Base-by-base conservation (phyloP, 2,329 filamentous ascomycete species). In the Coniochaeta ligniaria region DNA sequence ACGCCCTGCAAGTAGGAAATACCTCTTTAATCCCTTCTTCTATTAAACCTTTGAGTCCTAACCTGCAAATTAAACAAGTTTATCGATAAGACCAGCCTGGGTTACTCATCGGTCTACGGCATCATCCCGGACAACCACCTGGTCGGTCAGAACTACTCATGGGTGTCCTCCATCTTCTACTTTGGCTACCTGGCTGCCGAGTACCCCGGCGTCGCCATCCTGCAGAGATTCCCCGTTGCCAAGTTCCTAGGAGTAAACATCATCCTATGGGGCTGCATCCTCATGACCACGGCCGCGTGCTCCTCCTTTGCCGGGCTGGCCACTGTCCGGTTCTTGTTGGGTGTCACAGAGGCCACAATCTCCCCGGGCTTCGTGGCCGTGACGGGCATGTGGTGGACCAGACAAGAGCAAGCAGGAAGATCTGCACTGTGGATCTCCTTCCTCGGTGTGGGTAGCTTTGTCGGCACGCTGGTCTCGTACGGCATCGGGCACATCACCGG, bases 401-500 rank as follows among this genome's bases (percentile, higher is more conserved):
- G 86, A 36, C 82, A 87, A 60, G 87, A 91, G 66, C 88, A 91
- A 68, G 82, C 86, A 71, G 66, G 71, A 31, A 69, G 74, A 1
- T 72, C 74, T 5, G 72, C 73, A 47, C 68, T 69, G 60, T 75
- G 73, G 69, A 0, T 72, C 80, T 0, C 82, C 84, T 6, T 85
- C 90, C 3, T 88, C 85, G 0, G 89, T 85, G 71, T 91, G 87
- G 87, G 87, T 89, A 71, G 89, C 89, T 84, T 91, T 90, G 86
- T 73, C 22, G 74, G 73, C 8, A 61, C 65, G 16, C 63, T 71
- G 60, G 76, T 91, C 0, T 87, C 87, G 0, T 90, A 88, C 70
- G 87, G 86, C 63, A 80, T 81, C 65, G 76, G 79, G 2, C 75
- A 83, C 3, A 84, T 86, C 67, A 75, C 73, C n/a, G 80, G 82